A percentile compares a stretch with the other conserved stretches of the same genome.
Conservation (phyloP, 805 yeast genomes). For the Candida suzukii region DNA sequence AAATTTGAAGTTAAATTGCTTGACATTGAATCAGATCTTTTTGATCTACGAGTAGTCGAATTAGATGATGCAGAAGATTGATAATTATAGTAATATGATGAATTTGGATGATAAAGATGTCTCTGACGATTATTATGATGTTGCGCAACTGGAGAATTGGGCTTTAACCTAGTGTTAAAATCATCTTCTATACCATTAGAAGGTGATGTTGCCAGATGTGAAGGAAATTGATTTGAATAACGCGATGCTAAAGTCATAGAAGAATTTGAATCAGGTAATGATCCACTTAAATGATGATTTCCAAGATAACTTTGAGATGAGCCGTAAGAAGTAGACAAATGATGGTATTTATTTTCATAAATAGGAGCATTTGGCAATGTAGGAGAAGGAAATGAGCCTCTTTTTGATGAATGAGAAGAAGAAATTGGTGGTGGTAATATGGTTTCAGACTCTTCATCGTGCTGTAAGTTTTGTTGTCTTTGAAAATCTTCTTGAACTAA, state of each 20-base stretch:
- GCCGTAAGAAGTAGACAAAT: slow-evolving; percentile 11
- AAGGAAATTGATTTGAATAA: not conserved
- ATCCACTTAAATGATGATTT: slow-evolving; percentile 18
- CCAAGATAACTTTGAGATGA: slow-evolving; percentile 13
- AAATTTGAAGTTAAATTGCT: not conserved
- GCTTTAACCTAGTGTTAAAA: not conserved
- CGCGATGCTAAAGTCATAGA: not conserved
- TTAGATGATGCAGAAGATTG: not conserved
- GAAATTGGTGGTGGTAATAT: slow-evolving; percentile 9
- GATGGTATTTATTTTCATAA: slow-evolving; percentile 2
- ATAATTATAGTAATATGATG: not conserved
- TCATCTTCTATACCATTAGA: not conserved
- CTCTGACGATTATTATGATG: not conserved
- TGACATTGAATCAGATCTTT: slow-evolving; percentile 6
- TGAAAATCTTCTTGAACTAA: slow-evolving; percentile 45
- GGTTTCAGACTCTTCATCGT: slow-evolving; percentile 14
- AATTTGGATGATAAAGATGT: not conserved
- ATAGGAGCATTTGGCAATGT: slow-evolving; percentile 5
- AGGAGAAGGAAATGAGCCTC: slow-evolving; percentile 14
- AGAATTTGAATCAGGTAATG: slow-evolving; percentile 14
- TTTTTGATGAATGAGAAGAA: slow-evolving; percentile 15
- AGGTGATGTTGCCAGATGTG: not conserved
- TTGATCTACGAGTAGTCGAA: slow-evolving; percentile 2
- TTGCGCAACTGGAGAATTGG: not conserved
- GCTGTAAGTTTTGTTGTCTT: slow-evolving; percentile 21